Base-by-base conservation (phyloP, 139 green algal species). In the Tetraselmis chui region DNA sequence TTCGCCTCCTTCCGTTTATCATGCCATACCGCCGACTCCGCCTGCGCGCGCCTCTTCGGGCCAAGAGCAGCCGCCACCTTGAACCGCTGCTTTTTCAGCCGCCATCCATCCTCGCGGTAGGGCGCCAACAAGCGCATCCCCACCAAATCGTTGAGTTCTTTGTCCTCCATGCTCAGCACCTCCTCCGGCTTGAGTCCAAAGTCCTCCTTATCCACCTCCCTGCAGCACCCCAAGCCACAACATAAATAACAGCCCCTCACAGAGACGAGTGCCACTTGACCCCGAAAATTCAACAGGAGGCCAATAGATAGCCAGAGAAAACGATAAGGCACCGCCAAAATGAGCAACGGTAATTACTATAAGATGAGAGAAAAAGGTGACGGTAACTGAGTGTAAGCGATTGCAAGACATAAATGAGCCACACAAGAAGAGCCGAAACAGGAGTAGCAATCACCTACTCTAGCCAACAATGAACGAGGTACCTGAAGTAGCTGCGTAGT, bases 41-140 rank as follows among this genome's bases (percentile, higher is more conserved):
- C n/a, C 74, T 77, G 25, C 74, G 26, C 74, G 74, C 26, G 25
- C 2, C 26, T 22, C 45, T 67, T 67, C 83, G 80, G 28, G 59
- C 76, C 79, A 87, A 59, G 80, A 91, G 79, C 23, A 67, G 45
- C 45, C 5, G 45, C 45, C 45, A 67, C 45, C 45, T 67, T 67
- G 45, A 25, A 67, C 11, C 75, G 75, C 75, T 11, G 11, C 22
- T 30, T 30, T 11, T 88, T 76, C 76, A 86, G 59, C 75, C 82
- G 83, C 75, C 74, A 76, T 2, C 76, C 32, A 29, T 92, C 89
- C 1, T 94, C 88, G 26, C 92, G 84, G 85, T 99, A 99, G 27
- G 96, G 94, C 5, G 96, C 94, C 78, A 99, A 83, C 77, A 84
- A 86, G 82, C 94, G 95, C 11, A 99, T 79, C 1, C 93, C 95